These are phyloP conservation scores for Coelastrella sp. DNA, from an alignment of 139 green algal species.

Conservation along the genomic window DNA sequence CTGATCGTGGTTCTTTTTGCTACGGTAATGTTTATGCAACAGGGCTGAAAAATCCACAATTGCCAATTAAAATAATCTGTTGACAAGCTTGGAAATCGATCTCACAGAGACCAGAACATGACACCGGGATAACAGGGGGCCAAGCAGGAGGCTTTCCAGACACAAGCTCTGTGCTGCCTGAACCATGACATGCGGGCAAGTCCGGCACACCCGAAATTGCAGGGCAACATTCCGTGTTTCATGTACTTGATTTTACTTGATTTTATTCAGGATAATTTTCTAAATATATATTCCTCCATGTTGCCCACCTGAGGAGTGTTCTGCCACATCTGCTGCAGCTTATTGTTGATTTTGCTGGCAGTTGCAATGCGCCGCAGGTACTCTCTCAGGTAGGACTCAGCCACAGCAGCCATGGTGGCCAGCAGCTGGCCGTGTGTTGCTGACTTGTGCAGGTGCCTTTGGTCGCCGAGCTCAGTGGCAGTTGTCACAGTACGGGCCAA, in stretches of 20 bases:
- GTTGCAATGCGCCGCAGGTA: slow-evolving; percentile 5
- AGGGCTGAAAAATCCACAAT: too few species aligned
- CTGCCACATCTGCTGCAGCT: background rate
- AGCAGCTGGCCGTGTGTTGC: background rate
- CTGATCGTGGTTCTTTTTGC: background rate
- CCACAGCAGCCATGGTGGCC: background rate
- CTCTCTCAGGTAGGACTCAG: slow-evolving; percentile 8
- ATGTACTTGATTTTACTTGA: too few species aligned
- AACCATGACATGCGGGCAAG: too few species aligned
- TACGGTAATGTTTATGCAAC: too few species aligned
- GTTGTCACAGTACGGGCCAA: background rate
- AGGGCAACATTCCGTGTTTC: background rate
- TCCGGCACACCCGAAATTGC: background rate
- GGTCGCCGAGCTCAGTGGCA: background rate
- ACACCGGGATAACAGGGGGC: too few species aligned
- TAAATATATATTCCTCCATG: background rate
- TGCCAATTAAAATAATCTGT: too few species aligned
- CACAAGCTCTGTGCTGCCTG: too few species aligned
- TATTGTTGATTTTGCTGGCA: slow-evolving; percentile 7
- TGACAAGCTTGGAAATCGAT: too few species aligned
- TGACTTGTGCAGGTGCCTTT: background rate
- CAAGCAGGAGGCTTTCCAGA: too few species aligned
- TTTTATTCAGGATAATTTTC: background rate
- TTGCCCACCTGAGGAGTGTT: background rate
- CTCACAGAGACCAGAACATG: too few species aligned